Base-by-base conservation (phyloP, 345 rosid genomes). In the Dipteronia sinensis region DNA sequence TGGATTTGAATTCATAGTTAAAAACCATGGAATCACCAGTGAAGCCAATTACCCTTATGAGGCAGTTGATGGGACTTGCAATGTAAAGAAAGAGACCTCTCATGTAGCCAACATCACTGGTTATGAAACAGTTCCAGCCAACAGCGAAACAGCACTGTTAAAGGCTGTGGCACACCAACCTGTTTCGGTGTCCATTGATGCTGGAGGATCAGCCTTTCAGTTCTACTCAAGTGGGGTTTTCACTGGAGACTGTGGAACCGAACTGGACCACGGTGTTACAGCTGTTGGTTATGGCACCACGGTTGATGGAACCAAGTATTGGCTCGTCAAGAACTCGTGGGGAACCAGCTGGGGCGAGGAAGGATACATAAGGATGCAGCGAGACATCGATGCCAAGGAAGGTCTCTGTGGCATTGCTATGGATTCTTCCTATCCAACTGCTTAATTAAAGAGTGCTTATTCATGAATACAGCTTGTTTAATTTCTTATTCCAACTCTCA, bases 261-360 rank as follows among this genome's bases (percentile, higher is more conserved):
- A 69, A 6, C 72, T 85, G 0, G 77, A 85, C 38, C 84, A 85
- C n/a, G 90, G 81, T 0, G 87, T 85, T 20, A 65, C 83, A 0
- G 73, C 65, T 0, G 76, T 87, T n/a, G 90, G 88, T 6, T 87
- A 85, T 29, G 88, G 84, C 1, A 42, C 53, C 0, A 67, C 53
- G 7, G 58, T 47, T 19, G 47, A 66, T 31, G 85, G 86, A 0
- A 78, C 53, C 4, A 81, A 81, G 40, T 85, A 85, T 73, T 83
- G 88, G 90, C 42, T 85, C 38, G 80, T 83, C 25, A 87, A 83
- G 76, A 81, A 85, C 25, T 84, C 87, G 1, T 84, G 89, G 89
- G 89, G 89, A 0, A 20, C 20, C 7, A 56, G 61, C 3, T 83
- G 86, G 83, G 83, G 82, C 2, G 82, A 83, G 31, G 16, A 71